A percentile compares a stretch with the other conserved stretches of the same genome.
These are phyloP conservation scores for Sugiyamaella lignohabitans DNA, from an alignment of 805 yeast genomes.

Conservation along the genomic window DNA sequence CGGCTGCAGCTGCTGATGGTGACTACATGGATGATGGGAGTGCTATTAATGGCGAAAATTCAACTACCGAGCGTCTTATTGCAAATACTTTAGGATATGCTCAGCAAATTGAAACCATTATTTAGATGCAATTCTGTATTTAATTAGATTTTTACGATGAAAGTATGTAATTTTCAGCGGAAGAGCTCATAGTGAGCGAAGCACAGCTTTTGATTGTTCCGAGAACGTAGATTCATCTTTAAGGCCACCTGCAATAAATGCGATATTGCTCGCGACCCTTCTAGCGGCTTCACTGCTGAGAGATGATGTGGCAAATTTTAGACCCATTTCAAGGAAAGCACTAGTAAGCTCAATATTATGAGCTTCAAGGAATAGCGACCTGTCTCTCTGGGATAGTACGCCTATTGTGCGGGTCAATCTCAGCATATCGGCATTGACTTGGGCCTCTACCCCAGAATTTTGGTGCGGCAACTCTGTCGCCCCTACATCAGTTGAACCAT, in stretches of 20 bases:
- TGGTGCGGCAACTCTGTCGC: no score
- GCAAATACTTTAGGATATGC: slow-evolving; percentile 80
- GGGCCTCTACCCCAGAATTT: no score
- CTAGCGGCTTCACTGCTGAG: not conserved
- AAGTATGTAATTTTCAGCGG: not conserved
- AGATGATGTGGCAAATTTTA: not conserved
- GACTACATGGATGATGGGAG: slow-evolving; percentile 18
- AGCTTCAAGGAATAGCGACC: no score
- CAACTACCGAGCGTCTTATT: slow-evolving; percentile 40
- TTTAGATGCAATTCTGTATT: slow-evolving; percentile 35
- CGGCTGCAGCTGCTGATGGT: slow-evolving; percentile 28
- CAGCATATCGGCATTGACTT: no score
- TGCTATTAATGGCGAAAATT: slow-evolving; percentile 11
- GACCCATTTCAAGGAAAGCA: no score
- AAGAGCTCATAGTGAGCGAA: no score
- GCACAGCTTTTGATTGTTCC: no score
- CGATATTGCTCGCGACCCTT: not conserved
- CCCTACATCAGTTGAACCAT: no score
- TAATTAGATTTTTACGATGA: not conserved
- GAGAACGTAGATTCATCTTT: not conserved
- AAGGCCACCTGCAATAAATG: not conserved
- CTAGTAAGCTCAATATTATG: no score
- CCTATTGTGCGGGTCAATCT: no score
- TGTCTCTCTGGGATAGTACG: no score
- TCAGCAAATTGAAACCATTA: slow-evolving; percentile 84